Evolutionary conservation across 2,329 filamentous ascomycete genomes (phyloP).

Genomic region (Eutypella sp.): DNA sequence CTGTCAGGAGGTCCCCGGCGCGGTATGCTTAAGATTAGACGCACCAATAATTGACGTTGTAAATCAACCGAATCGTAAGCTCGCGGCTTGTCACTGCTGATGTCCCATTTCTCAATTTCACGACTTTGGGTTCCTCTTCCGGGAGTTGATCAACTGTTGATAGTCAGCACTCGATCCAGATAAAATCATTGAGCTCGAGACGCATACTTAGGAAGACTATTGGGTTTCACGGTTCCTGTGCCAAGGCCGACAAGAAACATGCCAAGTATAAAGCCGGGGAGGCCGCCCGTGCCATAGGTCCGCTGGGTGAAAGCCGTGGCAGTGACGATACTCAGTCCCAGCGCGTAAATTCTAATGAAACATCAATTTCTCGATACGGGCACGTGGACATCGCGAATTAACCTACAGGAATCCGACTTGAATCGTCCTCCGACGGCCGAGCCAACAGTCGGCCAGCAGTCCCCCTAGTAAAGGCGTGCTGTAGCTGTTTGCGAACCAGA

Average conservation of each 20-base stretch:
- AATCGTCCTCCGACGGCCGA: neutral
- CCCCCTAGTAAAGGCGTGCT: neutral
- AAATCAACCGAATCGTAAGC: neutral
- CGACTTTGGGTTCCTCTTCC: neutral
- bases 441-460: neutral
- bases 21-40: neutral
- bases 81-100: neutral
- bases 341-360: neutral
- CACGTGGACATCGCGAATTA: neutral
- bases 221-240: neutral
- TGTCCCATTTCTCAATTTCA: neutral
- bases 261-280: neutral
- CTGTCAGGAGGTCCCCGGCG: neutral
- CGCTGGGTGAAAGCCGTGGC: neutral
- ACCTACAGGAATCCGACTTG: neutral
- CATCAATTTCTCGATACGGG: neutral
- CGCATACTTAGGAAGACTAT: neutral
- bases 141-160: neutral
- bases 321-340: neutral
- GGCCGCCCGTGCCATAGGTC: neutral
- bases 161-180: neutral
- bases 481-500: neutral
- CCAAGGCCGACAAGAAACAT: neutral
- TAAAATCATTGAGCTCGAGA: neutral
- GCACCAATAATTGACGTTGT: neutral